Percentiles rank a stretch among this genome's conserved stretches.
Conservation (phyloP, 116 monocot species). For the Dioscorea cayenensis region DNA sequence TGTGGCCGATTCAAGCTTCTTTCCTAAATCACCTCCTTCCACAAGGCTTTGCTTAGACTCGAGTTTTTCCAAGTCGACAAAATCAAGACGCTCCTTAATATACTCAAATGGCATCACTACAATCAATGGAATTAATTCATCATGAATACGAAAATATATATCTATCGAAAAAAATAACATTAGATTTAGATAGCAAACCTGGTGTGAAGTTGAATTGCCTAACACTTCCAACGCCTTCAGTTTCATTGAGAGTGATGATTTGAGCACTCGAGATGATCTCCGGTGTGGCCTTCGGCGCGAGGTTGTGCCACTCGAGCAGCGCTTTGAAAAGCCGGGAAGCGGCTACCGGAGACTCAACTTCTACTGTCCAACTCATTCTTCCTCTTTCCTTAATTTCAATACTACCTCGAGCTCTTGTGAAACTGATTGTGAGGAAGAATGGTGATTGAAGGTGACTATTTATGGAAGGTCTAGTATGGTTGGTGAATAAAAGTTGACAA, state of each 20-base stretch:
- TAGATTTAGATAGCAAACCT: background rate
- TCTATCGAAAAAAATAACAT: background rate
- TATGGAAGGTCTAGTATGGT: too few relatives aligned
- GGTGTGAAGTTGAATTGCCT: conserved; percentile 5
- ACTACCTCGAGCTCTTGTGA: too few relatives aligned
- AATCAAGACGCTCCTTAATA: conserved; percentile 8
- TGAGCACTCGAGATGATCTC: background rate
- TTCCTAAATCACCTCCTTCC: conserved; percentile 2
- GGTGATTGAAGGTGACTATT: too few relatives aligned
- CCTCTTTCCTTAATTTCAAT: too few relatives aligned
- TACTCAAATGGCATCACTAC: conserved; percentile 2
- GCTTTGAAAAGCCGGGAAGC: background rate
- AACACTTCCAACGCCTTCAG: background rate
- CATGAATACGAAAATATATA: background rate
- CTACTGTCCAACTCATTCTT: too few relatives aligned
- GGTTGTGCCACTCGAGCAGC: background rate
- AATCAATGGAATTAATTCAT: background rate
- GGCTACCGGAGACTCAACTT: background rate
- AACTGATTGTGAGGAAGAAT: too few relatives aligned
- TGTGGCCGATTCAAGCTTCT: background rate
- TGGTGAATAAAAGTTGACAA: too few relatives aligned
- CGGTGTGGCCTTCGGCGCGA: background rate
- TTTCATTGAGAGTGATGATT: background rate
- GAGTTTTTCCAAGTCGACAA: conserved; percentile 1
- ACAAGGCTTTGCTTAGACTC: conserved; percentile 5